Conservation (phyloP, 169 alveolate species). For the Cryptosporidium meleagridis region DNA sequence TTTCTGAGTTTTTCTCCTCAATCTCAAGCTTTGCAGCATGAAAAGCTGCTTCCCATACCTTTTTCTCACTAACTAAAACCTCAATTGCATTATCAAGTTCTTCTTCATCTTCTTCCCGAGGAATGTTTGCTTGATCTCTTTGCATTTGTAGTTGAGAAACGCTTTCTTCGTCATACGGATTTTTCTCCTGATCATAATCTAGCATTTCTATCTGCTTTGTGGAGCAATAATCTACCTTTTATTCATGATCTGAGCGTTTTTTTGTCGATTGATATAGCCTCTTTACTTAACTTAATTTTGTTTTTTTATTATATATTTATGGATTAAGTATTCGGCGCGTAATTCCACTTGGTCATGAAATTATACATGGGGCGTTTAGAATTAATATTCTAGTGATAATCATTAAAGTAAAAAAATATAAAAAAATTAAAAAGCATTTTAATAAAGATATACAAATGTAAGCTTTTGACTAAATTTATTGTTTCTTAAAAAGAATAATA, state of each 20-base stretch:
- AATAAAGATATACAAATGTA: background rate
- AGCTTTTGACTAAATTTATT: too few relatives aligned
- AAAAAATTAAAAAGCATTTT: too few relatives aligned
- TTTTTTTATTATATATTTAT: background rate
- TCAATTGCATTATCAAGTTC: constrained; percentile 63
- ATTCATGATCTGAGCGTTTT: background rate
- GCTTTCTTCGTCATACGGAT: constrained; percentile 3
- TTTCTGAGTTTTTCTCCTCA: constrained; percentile 34
- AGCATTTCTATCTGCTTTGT: background rate
- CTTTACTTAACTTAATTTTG: background rate
- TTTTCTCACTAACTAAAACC: constrained; percentile 37
- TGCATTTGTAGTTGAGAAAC: background rate
- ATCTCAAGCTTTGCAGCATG: constrained; percentile 53
- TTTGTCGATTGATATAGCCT: background rate
- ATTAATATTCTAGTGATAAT: too few relatives aligned
- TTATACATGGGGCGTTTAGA: background rate
- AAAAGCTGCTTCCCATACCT: constrained; percentile 64
- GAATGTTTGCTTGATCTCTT: background rate
- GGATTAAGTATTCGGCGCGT: background rate
- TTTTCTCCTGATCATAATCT: background rate
- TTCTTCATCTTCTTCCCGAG: background rate
- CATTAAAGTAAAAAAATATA: too few relatives aligned
- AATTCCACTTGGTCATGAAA: constrained; percentile 8
- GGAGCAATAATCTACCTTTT: background rate
- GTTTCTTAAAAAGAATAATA: too few relatives aligned